Conservation (phyloP, 192 early-diverging fungal species). For the Podila epicladia region DNA sequence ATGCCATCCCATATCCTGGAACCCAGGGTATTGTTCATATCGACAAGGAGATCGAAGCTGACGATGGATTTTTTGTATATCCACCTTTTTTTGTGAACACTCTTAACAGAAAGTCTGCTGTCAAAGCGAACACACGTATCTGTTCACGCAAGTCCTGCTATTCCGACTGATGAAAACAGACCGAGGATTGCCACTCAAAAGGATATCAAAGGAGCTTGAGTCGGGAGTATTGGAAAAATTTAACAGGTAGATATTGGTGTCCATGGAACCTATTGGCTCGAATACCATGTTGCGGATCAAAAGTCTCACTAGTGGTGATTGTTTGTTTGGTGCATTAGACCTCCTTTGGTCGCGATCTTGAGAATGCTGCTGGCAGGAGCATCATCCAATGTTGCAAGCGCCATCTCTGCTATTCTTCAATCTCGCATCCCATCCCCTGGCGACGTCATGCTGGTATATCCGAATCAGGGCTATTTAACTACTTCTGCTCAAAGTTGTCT, state of each 20-base stretch:
- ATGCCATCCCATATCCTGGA: conserved; percentile 8
- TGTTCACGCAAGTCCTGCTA: conserved; percentile 59
- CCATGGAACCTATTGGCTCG: neutral
- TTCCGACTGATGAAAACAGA: conserved; percentile 54
- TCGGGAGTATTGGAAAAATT: conserved; percentile 50
- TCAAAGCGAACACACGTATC: conserved; percentile 65
- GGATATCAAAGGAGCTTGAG: conserved; percentile 62
- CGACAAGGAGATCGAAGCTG: no score
- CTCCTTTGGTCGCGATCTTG: conserved; percentile 43
- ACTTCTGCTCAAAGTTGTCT: neutral
- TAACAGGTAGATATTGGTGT: conserved; percentile 47
- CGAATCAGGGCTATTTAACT: neutral
- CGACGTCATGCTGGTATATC: conserved; percentile 60
- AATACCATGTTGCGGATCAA: neutral
- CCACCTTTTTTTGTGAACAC: neutral
- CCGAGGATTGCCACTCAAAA: conserved; percentile 50
- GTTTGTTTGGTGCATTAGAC: neutral
- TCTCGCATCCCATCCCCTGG: conserved; percentile 59
- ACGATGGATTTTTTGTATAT: neutral
- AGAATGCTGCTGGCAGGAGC: conserved; percentile 50
- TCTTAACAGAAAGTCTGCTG: conserved; percentile 56
- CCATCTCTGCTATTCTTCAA: conserved; percentile 57
- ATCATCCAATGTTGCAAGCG: conserved; percentile 46
- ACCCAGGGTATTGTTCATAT: no score
- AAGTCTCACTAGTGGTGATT: neutral